Evolutionary conservation across 257 asterid species (phyloP).

Genomic region (Hygrophila difformis): DNA sequence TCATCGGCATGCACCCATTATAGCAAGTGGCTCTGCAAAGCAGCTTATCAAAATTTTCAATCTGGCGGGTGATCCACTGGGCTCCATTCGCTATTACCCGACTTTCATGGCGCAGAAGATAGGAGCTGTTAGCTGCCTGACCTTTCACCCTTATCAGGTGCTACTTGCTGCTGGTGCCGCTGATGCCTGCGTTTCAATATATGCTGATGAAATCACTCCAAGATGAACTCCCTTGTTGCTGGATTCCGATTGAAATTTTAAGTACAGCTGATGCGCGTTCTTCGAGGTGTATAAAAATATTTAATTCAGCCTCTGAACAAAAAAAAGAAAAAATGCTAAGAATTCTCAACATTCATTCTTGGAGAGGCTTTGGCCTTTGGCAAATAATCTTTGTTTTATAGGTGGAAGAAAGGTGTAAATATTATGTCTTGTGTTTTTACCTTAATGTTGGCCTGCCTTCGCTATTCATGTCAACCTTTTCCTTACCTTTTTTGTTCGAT

Average conservation of each 20-base stretch:
- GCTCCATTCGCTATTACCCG: slow-evolving; percentile 78
- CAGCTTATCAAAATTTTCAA: slow-evolving; percentile 89
- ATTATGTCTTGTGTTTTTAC: too few relatives aligned
- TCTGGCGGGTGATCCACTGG: slow-evolving; percentile 76
- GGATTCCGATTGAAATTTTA: too few relatives aligned
- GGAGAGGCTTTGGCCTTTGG: too few relatives aligned
- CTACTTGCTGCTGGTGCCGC: slow-evolving; percentile 98
- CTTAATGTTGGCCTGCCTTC: too few relatives aligned
- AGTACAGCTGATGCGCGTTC: too few relatives aligned
- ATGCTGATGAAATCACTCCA: slow-evolving; percentile 58
- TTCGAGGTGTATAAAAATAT: too few relatives aligned
- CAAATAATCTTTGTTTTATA: too few relatives aligned
- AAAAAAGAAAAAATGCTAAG: too few relatives aligned
- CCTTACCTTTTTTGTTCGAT: slow-evolving; percentile 9
- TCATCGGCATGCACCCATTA: slow-evolving; percentile 62
- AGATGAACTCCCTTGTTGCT: slow-evolving; percentile 22
- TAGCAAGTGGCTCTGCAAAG: slow-evolving; percentile 96
- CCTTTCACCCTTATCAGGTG: slow-evolving; percentile 88
- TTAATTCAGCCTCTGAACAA: too few relatives aligned
- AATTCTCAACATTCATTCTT: too few relatives aligned
- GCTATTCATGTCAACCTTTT: too few relatives aligned
- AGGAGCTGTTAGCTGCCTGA: slow-evolving; percentile 83
- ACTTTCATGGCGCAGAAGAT: slow-evolving; percentile 98
- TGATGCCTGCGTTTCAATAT: slow-evolving; percentile 89
- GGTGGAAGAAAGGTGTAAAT: too few relatives aligned